Evolutionary conservation across 2,329 filamentous ascomycete genomes (phyloP).

Genomic region (Penicillium sp.): DNA sequence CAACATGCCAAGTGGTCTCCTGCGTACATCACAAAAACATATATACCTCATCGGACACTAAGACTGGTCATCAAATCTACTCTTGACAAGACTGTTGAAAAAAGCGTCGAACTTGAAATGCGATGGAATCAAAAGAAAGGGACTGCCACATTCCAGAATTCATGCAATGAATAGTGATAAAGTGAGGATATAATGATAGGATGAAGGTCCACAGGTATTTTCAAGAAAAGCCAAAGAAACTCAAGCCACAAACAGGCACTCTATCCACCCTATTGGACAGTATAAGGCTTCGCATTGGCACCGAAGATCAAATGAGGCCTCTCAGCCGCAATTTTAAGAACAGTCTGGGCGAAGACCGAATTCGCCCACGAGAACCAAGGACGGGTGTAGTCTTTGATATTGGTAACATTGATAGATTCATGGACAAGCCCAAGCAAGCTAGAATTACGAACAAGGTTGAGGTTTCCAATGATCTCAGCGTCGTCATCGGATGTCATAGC

Average conservation of each 20-base stretch:
- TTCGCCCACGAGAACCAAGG: constrained; percentile 99
- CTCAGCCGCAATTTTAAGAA: constrained; percentile 81
- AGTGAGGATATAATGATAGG: neutral
- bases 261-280: neutral
- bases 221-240: neutral
- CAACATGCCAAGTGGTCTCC: no score
- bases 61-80: no score
- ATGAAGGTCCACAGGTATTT: neutral
- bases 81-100: neutral
- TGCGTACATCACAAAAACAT: no score
- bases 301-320: constrained; percentile 87
- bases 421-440: constrained; percentile 79
- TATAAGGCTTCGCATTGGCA: constrained; percentile 46
- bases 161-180: neutral
- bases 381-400: constrained; percentile 68
- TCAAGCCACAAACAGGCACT: neutral
- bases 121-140: no score
- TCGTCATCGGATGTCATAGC: constrained; percentile 85
- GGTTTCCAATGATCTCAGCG: constrained; percentile 69
- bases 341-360: constrained; percentile 88
- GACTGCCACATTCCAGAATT: neutral
- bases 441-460: constrained; percentile 72
- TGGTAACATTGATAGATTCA: constrained; percentile 84
- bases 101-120: no score
- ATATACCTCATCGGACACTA: no score